Evolutionary conservation across 2,329 filamentous ascomycete genomes (phyloP).

Genomic region (Alternaria brassicicola): DNA sequence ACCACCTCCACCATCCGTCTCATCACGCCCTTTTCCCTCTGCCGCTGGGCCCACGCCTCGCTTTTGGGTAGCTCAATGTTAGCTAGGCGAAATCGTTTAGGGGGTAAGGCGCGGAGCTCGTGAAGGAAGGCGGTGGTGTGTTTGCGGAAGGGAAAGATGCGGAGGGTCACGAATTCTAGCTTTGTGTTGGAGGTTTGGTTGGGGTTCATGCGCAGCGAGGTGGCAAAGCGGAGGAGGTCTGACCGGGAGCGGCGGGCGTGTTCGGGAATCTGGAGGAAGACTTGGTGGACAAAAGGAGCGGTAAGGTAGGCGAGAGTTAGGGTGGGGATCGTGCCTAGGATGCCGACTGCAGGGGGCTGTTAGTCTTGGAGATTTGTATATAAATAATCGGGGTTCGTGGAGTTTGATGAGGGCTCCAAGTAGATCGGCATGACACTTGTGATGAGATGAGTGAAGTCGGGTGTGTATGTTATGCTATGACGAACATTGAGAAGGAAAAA

Average conservation of each 20-base stretch:
- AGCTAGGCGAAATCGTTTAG: conserved; percentile 35
- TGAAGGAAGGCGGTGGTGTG: conserved; percentile 37
- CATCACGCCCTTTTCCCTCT: conserved; percentile 27
- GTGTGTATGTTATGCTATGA: not conserved
- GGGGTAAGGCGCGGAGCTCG: conserved; percentile 43
- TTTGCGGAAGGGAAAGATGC: conserved; percentile 42
- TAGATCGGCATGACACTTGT: not conserved
- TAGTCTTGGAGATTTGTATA: not conserved
- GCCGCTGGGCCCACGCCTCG: conserved; percentile 23
- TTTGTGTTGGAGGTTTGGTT: conserved; percentile 30
- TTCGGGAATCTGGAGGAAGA: conserved; percentile 43
- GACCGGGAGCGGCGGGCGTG: conserved; percentile 32
- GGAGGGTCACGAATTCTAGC: conserved; percentile 46
- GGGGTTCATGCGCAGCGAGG: conserved; percentile 20
- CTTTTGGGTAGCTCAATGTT: conserved; percentile 42
- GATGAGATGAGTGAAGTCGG: not conserved
- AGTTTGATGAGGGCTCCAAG: not conserved
- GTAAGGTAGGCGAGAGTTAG: conserved; percentile 43
- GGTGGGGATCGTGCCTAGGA: conserved; percentile 41
- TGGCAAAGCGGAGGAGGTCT: conserved; percentile 35
- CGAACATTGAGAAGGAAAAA: not conserved
- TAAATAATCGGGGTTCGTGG: not conserved
- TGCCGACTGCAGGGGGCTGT: conserved; percentile 27
- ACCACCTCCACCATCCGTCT: conserved; percentile 30
- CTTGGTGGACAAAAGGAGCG: conserved; percentile 44